Base-by-base conservation (phyloP, 768 basidiomycete genomes). In the Mycena haematopus region DNA sequence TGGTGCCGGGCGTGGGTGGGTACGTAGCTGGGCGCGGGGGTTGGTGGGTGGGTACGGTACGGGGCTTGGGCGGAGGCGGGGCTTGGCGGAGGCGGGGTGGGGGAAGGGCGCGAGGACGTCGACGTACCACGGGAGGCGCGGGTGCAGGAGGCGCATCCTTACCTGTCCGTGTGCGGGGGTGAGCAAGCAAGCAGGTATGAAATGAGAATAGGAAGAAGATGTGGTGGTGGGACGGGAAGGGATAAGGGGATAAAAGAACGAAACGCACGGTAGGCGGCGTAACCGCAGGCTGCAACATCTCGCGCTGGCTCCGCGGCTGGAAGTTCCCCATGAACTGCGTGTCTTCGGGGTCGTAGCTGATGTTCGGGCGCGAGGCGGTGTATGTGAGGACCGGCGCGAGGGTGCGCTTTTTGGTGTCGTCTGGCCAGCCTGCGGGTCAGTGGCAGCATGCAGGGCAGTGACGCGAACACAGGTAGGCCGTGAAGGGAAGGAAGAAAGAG, bases 71-170 rank as follows among this genome's bases (percentile, higher is more conserved):
- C n/a, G n/a, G n/a, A n/a, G n/a, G n/a, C n/a, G n/a, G n/a, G n/a
- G n/a, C n/a, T n/a, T n/a, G n/a, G n/a, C n/a, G n/a, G n/a, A n/a
- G n/a, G n/a, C n/a, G n/a, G n/a, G n/a, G n/a, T n/a, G n/a, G n/a
- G n/a, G n/a, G n/a, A n/a, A n/a, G n/a, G n/a, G n/a, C n/a, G n/a
- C n/a, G n/a, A 62, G 14, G 38, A 82, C 76, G 59, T 84, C 82
- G 65, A 85, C 77, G 66, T 77, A 80, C 84, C 84, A 85, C 22
- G 84, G 84, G 10, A 82, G 69, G 55, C 75, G 76, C 1, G 75
- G 61, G 67, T 81, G 79, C 65, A 78, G 80, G 55, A 85, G 65
- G 27, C 79, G 78, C 79, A 85, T 83, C 63, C 70, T 71, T 36
- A 15, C 36, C 36, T 36, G 36, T n/a, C n/a, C n/a, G n/a, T n/a